Base-by-base conservation (phyloP, 306 rosid species). In the Geum urbanum region DNA sequence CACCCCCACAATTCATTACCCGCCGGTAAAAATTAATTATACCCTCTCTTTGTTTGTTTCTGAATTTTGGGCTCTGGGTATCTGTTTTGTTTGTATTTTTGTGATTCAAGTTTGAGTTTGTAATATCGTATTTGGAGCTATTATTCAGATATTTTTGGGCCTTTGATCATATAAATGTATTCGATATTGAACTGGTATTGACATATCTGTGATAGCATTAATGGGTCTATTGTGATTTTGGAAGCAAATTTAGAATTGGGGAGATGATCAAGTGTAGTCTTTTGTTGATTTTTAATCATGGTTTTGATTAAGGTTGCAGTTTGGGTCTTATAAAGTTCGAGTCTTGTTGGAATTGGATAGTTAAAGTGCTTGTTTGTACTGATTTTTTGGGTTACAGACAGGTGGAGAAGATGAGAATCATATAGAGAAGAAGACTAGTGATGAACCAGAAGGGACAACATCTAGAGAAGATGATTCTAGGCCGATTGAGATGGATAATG, bases 391-490 rank as follows among this genome's bases (percentile, higher is more conserved):
- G 59, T 80, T 48, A 65, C 79, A 87, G 92, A 74, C 39, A 51
- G 79, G 62, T 79, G 79, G 48, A 39, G 74, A 55, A 59, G 79
- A 16, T 58, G 78, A 62, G 63, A 71, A 67, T 78, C 57, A 66
- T 56, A 45, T 37, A 66, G 83, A 43, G 63, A 27, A 45, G 49
- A 77, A 52, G 52, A 8, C 9, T 51, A 77, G 59, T 40, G 82
- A 75, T 62, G 73, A 68, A 56, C 67, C 18, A 64, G 46, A 18
- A 72, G 60, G 71, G 72, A 72, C 48, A 37, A 52, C 67, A 45
- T 53, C 81, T 48, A 72, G 72, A 65, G 77, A 72, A 60, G 72
- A 80, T 76, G 79, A 59, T n/a, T 56, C 87, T 20, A 81, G 74
- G 72, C 40, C 62, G 15, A 8, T 59, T 51, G 70, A 86, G 27